Evolutionary conservation across 352 stramenopile genomes (phyloP).

Genomic region (Pythium grandisporangium): DNA sequence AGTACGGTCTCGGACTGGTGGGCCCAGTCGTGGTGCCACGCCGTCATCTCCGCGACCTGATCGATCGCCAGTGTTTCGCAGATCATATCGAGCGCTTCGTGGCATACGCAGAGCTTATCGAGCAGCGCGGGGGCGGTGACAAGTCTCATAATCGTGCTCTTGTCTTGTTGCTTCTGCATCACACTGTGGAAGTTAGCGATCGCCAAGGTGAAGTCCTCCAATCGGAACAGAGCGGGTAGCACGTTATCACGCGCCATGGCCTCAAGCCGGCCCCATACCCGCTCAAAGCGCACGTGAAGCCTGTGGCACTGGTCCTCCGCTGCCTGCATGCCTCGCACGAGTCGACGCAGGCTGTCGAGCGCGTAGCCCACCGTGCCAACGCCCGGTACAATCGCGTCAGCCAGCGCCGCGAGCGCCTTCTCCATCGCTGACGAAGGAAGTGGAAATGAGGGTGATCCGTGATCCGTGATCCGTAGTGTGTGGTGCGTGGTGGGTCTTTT

Average conservation of each 20-base stretch:
- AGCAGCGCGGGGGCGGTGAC: constrained; percentile 8
- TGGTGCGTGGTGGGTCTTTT: too few relatives aligned
- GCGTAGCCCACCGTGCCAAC: constrained; percentile 4
- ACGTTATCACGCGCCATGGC: constrained; percentile 4
- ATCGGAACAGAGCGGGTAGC: constrained; percentile 3
- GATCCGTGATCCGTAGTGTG: too few relatives aligned
- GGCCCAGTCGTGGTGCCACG: constrained; percentile 9
- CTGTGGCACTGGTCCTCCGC: constrained; percentile 8
- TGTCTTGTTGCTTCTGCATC: constrained; percentile 9
- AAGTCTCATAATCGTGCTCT: constrained; percentile 10
- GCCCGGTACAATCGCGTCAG: constrained; percentile 6
- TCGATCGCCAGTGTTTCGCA: constrained; percentile 6
- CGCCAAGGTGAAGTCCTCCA: constrained; percentile 13
- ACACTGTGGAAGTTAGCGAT: constrained; percentile 10
- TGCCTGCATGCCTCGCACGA: constrained; percentile 8
- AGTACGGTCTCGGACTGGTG: constrained; percentile 4
- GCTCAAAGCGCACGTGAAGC: constrained; percentile 8
- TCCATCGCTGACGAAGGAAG: too few relatives aligned
- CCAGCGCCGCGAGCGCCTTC: constrained; percentile 3
- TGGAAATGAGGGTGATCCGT: too few relatives aligned
- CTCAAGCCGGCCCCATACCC: constrained; percentile 3
- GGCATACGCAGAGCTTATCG: constrained; percentile 3
- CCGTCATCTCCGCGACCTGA: background rate
- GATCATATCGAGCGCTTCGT: constrained; percentile 13
- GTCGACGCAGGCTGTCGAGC: constrained; percentile 4